A percentile compares a stretch with the other conserved stretches of the same genome.
Conservation (phyloP, 1,284 basidiomycete genomes). For the Wallemia hederae region DNA sequence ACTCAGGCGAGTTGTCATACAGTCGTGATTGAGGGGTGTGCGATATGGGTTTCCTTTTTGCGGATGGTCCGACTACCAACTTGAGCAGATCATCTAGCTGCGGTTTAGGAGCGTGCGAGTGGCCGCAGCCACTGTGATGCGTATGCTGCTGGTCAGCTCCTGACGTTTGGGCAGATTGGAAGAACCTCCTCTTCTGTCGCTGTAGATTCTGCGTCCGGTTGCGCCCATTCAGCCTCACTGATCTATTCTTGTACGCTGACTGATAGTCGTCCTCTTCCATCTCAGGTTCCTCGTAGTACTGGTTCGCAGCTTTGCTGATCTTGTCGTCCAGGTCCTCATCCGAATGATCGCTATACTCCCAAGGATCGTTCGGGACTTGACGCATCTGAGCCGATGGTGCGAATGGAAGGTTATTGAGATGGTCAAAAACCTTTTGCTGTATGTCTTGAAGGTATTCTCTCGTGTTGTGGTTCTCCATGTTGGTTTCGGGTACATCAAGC, state of each 20-base stretch:
- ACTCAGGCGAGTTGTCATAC: no score
- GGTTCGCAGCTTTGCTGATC: not conserved
- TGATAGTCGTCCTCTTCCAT: not conserved
- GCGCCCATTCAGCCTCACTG: not conserved
- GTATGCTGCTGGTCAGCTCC: not conserved
- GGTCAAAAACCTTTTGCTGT: constrained; percentile 23
- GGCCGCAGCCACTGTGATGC: not conserved
- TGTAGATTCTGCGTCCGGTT: not conserved
- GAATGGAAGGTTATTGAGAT: constrained; percentile 16
- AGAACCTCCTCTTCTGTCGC: not conserved
- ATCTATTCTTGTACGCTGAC: not conserved
- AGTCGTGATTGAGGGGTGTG: not conserved
- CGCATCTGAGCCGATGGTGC: constrained; percentile 19
- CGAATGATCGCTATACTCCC: not conserved
- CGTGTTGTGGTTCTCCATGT: constrained; percentile 80
- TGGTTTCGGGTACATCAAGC: constrained; percentile 64
- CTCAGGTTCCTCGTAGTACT: not conserved
- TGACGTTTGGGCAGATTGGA: not conserved
- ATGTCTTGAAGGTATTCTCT: constrained; percentile 57
- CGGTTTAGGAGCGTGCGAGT: not conserved
- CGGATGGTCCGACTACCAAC: not conserved
- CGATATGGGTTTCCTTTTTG: no score
- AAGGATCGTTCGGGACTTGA: not conserved
- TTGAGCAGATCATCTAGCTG: not conserved
- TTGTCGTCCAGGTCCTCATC: not conserved